Evolutionary conservation across 495 filamentous ascomycete genomes (phyloP), one percentile per base, ranked within the genome.

Genomic region (Annulohypoxylon moriforme): DNA sequence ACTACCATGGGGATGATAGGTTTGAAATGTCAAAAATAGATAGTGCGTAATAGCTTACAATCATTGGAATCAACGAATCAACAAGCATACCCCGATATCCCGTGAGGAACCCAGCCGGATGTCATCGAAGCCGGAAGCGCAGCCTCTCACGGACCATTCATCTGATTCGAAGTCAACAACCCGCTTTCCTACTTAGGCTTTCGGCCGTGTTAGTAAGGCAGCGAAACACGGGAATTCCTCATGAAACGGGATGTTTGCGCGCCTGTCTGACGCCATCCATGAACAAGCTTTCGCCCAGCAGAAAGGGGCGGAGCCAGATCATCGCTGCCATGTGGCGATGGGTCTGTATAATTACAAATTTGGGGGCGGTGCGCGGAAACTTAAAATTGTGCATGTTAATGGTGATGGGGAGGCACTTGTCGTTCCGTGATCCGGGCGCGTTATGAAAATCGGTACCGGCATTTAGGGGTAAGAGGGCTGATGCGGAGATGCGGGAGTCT

Each of bases 251-350:
- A 36, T 6, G 20, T 18, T 22, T 3, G 9, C 13, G 47, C 47
- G 29, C n/a, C 50, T 34, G 29, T 55, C 29, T 55, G 50, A 55
- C 50, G 50, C 50, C 50, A 55, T 55, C 50, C 50, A 55, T 16
- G 5, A 3, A 29, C 14, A 34, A 3, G 8, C 36, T 40, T 55
- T 27, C 22, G 46, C 24, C 4, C 13, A 22, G 29, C n/a, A 34
- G 50, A 55, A 34, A 34, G 50, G 20, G 50, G 50, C 18, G 50
- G 50, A 33, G 50, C 29, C 1, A 55, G 5, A 8, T 18, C n/a
- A 2, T 5, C 2, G n/a, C 5, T 20, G 14, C 18, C 29, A 34
- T 55, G 29, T 52, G 50, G 29, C 25, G 6, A 18, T 34, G 29
- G n/a, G 34, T 27, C 3, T 14, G 16, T 20, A 33, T 34, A 34